Percentiles rank a stretch among this genome's conserved stretches.
Evolutionary conservation across 2,329 filamentous ascomycete genomes (phyloP).

Genomic region (Alternaria infectoria): DNA sequence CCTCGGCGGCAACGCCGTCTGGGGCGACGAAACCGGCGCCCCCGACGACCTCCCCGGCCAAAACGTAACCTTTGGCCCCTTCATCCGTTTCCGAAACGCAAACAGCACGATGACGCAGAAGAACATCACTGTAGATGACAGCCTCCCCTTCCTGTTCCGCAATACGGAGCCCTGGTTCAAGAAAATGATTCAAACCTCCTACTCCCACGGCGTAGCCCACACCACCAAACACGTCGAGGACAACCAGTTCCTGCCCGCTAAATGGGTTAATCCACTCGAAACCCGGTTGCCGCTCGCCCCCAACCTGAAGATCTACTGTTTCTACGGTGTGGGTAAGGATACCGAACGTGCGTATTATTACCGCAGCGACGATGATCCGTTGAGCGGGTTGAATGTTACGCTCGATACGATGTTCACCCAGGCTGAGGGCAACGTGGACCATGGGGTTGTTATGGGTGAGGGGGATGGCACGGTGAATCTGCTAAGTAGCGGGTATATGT

Average conservation of each 20-base stretch:
- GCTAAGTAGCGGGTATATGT: conserved; percentile 96
- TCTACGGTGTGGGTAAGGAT: conserved; percentile 93
- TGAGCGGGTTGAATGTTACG: conserved; percentile 70
- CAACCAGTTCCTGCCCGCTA: conserved; percentile 60
- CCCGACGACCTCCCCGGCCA: conserved; percentile 84
- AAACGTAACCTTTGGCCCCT: conserved; percentile 74
- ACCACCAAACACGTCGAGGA: conserved; percentile 79
- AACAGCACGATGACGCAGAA: conserved; percentile 57
- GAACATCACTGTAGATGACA: conserved; percentile 83
- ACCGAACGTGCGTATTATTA: conserved; percentile 96
- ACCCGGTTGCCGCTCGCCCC: conserved; percentile 85
- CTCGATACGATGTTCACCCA: conserved; percentile 60
- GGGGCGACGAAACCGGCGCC: conserved; percentile 86
- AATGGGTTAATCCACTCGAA: conserved; percentile 96
- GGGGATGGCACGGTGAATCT: conserved; percentile 95
- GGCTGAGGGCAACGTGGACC: conserved; percentile 63
- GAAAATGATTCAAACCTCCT: conserved; percentile 73
- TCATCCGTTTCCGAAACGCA: conserved; percentile 79
- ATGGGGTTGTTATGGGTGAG: conserved; percentile 93
- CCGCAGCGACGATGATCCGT: conserved; percentile 69
- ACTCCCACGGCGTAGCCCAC: conserved; percentile 87
- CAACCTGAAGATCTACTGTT: conserved; percentile 93
- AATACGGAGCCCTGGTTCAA: conserved; percentile 87
- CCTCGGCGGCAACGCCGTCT: conserved; percentile 91
- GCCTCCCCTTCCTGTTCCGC: conserved; percentile 77